These are phyloP conservation scores for Paxillus rubicundulus DNA, from an alignment of 768 basidiomycete genomes.

Conservation along the genomic window DNA sequence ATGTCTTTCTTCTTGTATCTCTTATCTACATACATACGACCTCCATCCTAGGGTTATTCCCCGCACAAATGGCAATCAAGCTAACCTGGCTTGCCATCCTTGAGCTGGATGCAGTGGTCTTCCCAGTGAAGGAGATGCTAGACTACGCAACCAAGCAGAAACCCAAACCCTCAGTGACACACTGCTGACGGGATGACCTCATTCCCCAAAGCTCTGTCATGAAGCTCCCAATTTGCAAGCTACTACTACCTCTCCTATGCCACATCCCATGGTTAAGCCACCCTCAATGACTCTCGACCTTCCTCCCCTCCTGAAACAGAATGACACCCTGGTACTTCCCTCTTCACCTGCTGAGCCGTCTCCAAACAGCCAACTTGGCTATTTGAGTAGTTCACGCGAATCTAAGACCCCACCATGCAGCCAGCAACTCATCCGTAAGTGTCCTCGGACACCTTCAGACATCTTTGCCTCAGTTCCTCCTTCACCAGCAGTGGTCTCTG, in stretches of 20 bases:
- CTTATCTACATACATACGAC: neutral
- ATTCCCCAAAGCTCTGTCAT: neutral
- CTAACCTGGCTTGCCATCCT: too few species aligned
- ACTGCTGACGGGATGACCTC: neutral
- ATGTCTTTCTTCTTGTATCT: neutral
- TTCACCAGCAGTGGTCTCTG: conserved; percentile 4
- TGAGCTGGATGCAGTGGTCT: too few species aligned
- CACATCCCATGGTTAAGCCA: neutral
- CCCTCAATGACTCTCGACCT: neutral
- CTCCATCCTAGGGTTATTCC: neutral
- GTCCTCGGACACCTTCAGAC: conserved; percentile 9
- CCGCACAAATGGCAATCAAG: neutral
- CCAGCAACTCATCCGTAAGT: conserved; percentile 10
- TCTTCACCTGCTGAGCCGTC: neutral
- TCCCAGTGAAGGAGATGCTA: too few species aligned
- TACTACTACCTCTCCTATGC: neutral
- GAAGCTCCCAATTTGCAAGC: neutral
- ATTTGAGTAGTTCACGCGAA: neutral
- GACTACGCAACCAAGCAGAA: too few species aligned
- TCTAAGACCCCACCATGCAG: neutral
- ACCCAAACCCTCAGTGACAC: neutral
- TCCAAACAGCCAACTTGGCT: neutral
- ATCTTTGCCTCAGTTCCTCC: conserved; percentile 17
- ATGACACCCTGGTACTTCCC: neutral
- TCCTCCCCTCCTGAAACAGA: neutral